phyloP scores from a whole-genome alignment of 371 early-diverging fungal genomes.

The Spiromyces aspiralis region DNA sequence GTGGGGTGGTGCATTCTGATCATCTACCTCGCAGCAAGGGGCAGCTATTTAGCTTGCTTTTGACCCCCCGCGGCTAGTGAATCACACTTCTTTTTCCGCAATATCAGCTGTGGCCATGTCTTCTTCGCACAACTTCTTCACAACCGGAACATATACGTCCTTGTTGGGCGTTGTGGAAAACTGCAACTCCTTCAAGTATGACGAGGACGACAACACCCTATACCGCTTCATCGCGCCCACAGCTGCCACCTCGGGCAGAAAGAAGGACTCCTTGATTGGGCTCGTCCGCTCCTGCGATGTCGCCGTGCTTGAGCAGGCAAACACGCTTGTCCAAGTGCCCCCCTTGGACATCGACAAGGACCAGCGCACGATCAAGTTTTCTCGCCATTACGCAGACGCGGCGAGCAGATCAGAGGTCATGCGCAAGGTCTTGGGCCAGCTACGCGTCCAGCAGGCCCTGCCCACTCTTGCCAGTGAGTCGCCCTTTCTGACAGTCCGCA shows the following conservation, averaged over 20 bases:
- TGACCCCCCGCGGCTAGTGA: background rate
- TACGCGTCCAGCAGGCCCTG: background rate
- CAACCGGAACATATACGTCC: background rate
- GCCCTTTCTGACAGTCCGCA: no score
- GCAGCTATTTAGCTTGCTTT: background rate
- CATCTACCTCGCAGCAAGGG: background rate
- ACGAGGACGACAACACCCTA: no score
- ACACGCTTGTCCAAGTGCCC: background rate
- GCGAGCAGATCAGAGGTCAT: background rate
- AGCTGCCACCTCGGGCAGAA: no score
- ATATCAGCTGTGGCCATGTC: background rate
- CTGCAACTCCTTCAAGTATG: background rate
- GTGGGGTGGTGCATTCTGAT: no score
- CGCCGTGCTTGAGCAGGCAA: no score
- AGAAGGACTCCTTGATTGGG: no score
- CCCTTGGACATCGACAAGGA: background rate
- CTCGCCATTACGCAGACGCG: background rate
- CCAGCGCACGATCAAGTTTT: background rate
- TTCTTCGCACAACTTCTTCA: background rate
- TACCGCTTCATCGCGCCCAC: no score
- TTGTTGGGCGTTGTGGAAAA: background rate
- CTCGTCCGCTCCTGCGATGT: no score
- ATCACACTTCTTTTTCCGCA: background rate
- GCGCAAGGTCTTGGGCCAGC: background rate
- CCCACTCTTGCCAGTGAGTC: background rate